phyloP scores from a whole-genome alignment of 352 stramenopile species.

The Globisporangium megalacanthum region DNA sequence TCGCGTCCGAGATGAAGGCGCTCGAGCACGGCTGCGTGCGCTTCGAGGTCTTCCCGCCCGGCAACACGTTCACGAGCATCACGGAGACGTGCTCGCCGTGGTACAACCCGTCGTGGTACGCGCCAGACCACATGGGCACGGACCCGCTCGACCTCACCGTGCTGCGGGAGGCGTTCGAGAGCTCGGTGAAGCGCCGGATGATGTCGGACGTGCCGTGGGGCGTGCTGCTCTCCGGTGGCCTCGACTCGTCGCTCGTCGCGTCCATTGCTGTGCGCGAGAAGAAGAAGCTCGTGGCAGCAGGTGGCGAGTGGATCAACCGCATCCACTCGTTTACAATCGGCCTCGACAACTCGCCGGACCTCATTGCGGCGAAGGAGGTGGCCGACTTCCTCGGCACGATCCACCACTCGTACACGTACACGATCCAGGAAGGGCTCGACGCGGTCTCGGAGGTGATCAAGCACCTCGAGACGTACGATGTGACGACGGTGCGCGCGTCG shows the following conservation, averaged over 20 bases:
- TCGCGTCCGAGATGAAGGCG: conserved; percentile 98
- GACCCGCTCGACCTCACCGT: conserved; percentile 58
- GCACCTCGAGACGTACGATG: conserved; percentile 97
- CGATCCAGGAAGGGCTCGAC: conserved; percentile 97
- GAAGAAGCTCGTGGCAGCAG: conserved; percentile 73
- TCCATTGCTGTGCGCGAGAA: conserved; percentile 94
- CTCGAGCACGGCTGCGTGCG: conserved; percentile 82
- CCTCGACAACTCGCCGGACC: conserved; percentile 94
- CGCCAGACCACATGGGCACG: conserved; percentile 51
- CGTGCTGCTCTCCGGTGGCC: conserved; percentile 95
- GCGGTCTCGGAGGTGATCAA: conserved; percentile 97
- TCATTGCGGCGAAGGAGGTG: conserved; percentile 95
- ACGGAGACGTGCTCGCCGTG: conserved; percentile 90
- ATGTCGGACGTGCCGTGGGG: conserved; percentile 99
- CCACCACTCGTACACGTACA: conserved; percentile 99
- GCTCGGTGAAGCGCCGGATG: conserved; percentile 94
- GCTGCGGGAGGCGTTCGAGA: conserved; percentile 91
- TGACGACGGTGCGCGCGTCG: conserved; percentile 96
- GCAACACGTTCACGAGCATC: conserved; percentile 82
- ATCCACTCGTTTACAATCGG: conserved; percentile 99
- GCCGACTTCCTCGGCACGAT: conserved; percentile 97
- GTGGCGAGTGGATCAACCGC: conserved; percentile 85
- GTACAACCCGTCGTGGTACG: conserved; percentile 95
- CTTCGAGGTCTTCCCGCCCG: conserved; percentile 88
- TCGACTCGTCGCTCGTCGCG: conserved; percentile 98